phyloP scores from a whole-genome alignment of 1,284 basidiomycete species.

The Trichosporon faecale region DNA sequence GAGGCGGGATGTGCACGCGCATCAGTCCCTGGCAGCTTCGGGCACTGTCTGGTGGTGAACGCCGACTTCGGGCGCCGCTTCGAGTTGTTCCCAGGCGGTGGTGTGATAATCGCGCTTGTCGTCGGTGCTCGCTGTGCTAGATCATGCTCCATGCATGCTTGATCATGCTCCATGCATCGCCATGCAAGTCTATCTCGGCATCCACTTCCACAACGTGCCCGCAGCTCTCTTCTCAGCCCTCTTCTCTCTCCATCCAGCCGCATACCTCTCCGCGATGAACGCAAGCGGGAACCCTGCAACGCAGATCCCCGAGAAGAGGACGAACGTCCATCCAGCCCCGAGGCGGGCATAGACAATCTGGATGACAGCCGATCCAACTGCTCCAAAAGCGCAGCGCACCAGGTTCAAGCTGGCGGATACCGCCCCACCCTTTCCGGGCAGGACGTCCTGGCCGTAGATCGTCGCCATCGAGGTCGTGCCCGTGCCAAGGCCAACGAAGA shows the following conservation, averaged over 20 bases:
- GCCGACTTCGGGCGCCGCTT: not conserved
- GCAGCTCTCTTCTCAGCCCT: slow-evolving; percentile 17
- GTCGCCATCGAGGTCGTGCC: slow-evolving; percentile 38
- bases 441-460: slow-evolving; percentile 48
- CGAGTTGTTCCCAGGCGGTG: too few relatives aligned
- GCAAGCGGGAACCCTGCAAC: slow-evolving; percentile 34
- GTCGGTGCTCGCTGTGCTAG: too few relatives aligned
- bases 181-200: not conserved
- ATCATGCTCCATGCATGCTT: too few relatives aligned
- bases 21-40: too few relatives aligned
- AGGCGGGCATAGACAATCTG: slow-evolving; percentile 42
- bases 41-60: too few relatives aligned
- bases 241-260: slow-evolving; percentile 35
- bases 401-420: slow-evolving; percentile 50
- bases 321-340: slow-evolving; percentile 49
- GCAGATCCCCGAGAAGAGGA: slow-evolving; percentile 42
- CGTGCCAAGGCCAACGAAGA: slow-evolving; percentile 43
- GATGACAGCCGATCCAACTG: slow-evolving; percentile 41
- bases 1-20: too few relatives aligned
- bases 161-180: too few relatives aligned
- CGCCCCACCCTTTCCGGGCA: slow-evolving; percentile 46
- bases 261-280: slow-evolving; percentile 33
- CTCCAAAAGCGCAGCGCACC: slow-evolving; percentile 49
- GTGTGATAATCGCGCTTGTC: too few relatives aligned
- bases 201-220: not conserved